These are phyloP conservation scores for Fonsecaea erecta DNA, from an alignment of 2,329 filamentous ascomycete genomes.

Conservation along the genomic window DNA sequence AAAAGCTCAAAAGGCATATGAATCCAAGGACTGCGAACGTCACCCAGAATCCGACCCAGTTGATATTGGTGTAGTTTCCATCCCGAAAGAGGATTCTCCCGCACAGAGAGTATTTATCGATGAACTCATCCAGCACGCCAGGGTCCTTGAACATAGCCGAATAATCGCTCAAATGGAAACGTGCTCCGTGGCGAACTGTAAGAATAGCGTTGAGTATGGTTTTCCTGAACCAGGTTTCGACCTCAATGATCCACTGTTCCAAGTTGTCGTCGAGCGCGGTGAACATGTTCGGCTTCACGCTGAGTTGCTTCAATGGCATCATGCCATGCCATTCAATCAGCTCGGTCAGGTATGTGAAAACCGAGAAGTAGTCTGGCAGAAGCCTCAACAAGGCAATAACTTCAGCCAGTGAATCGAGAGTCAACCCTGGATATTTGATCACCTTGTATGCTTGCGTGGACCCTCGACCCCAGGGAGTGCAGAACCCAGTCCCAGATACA, in stretches of 20 bases:
- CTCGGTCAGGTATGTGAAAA: neutral
- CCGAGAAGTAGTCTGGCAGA: neutral
- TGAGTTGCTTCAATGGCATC: neutral
- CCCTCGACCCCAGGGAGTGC: neutral
- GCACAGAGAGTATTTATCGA: neutral
- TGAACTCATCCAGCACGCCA: neutral
- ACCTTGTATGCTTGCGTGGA: neutral
- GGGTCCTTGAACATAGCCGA: neutral
- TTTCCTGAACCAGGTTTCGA: neutral
- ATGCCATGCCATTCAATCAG: neutral
- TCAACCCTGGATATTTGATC: neutral
- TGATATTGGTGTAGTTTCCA: neutral
- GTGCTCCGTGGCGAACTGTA: neutral
- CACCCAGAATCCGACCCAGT: neutral
- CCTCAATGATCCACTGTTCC: neutral
- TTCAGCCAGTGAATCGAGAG: neutral
- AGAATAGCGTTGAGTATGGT: neutral
- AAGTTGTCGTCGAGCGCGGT: neutral
- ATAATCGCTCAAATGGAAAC: neutral
- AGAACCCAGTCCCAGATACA: neutral
- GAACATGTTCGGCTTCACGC: neutral
- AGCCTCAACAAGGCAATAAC: neutral
- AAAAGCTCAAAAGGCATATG: neutral
- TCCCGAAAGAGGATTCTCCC: neutral
- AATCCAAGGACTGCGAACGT: neutral